Percentiles rank a stretch among this genome's conserved stretches.
These are phyloP conservation scores for Pseudocercospora pini-densiflorae DNA, from an alignment of 2,329 filamentous ascomycete genomes.

Conservation along the genomic window DNA sequence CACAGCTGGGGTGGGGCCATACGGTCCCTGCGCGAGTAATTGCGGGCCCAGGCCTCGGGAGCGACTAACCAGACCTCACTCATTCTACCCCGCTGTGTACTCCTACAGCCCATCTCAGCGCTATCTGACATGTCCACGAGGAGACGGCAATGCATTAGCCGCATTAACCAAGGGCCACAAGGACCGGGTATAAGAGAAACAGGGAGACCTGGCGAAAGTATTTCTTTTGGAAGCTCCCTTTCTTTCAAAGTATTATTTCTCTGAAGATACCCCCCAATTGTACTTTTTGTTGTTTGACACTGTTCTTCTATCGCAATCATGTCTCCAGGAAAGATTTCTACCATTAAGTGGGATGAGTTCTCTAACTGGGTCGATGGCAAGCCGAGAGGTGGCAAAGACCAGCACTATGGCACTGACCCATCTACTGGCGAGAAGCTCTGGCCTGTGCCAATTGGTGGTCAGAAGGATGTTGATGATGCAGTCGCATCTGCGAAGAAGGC, in stretches of 20 bases:
- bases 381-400: slow-evolving; percentile 36
- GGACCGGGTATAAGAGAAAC: slow-evolving; percentile 17
- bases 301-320: slow-evolving; percentile 37
- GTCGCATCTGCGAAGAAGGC: slow-evolving; percentile 43
- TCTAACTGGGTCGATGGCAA: slow-evolving; percentile 46
- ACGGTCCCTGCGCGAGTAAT: slow-evolving; percentile 4
- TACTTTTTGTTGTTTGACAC: slow-evolving; percentile 1
- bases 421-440: slow-evolving; percentile 43
- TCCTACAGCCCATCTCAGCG: background rate
- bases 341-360: slow-evolving; percentile 44
- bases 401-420: slow-evolving; percentile 42
- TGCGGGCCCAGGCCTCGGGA: slow-evolving; percentile 11
- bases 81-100: background rate
- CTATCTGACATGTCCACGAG: slow-evolving; percentile 1
- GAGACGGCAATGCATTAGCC: slow-evolving; percentile 9
- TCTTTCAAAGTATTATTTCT: background rate
- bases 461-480: slow-evolving; percentile 46
- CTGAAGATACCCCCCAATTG: background rate
- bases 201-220: background rate
- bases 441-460: slow-evolving; percentile 42
- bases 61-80: background rate
- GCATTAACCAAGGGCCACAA: slow-evolving; percentile 13
- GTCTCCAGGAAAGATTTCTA: slow-evolving; percentile 51
- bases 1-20: slow-evolving; percentile 5
- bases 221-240: background rate